A percentile compares a stretch with the other conserved stretches of the same genome.
Evolutionary conservation across 345 rosid species (phyloP).

Genomic region (Conringia planisiliqua): DNA sequence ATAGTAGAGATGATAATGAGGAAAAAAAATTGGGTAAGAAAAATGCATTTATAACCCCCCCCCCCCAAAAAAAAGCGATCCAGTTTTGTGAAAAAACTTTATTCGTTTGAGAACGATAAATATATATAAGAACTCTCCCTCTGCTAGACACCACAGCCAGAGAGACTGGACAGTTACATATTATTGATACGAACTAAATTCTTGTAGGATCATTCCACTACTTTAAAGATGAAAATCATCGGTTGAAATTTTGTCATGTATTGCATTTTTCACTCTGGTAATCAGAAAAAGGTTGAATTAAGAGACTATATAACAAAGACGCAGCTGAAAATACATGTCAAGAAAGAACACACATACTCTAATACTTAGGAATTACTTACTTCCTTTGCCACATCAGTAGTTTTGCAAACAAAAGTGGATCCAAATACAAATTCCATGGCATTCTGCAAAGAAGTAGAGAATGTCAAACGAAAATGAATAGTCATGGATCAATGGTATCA

Average conservation of each 20-base stretch:
- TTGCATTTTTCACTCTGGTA: neutral
- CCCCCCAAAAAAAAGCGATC: constrained; percentile 5
- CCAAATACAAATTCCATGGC: constrained; percentile 97
- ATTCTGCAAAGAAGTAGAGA: constrained; percentile 46
- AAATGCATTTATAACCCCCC: neutral
- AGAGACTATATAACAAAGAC: neutral
- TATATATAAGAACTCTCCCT: neutral
- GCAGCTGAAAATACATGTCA: neutral
- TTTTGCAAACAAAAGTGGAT: constrained; percentile 93
- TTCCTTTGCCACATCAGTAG: constrained; percentile 79
- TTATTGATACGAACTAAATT: neutral
- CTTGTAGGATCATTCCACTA: neutral
- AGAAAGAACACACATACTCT: neutral
- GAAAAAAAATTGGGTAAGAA: neutral
- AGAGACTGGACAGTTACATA: neutral
- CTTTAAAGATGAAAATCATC: neutral
- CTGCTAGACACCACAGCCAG: constrained; percentile 8
- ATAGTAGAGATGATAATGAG: neutral
- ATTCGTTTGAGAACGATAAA: neutral
- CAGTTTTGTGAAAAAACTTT: neutral
- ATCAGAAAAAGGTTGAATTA: neutral
- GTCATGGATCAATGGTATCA: neutral
- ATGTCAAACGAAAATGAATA: neutral
- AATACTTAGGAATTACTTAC: constrained; percentile 37
- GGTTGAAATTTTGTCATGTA: neutral